Evolutionary conservation across 1,139 yeast species (phyloP).

Genomic region (Insectozyma bohioensis): DNA sequence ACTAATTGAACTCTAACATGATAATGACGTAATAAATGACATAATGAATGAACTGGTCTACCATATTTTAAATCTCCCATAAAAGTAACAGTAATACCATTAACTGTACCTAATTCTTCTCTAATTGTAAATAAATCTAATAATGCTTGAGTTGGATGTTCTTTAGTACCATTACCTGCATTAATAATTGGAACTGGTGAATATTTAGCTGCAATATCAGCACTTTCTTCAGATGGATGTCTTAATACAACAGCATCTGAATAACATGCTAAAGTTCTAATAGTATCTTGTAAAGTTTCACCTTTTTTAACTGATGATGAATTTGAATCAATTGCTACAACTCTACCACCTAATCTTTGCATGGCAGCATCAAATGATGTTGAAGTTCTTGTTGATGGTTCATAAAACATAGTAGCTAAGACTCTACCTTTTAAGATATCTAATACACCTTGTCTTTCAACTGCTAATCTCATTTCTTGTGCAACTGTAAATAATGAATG

Average conservation of each 20-base stretch:
- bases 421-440: conserved; percentile 89
- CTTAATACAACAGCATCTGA: conserved; percentile 96
- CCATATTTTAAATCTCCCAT: conserved; percentile 99
- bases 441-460: conserved; percentile 93
- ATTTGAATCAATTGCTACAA: conserved; percentile 79
- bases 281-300: conserved; percentile 95
- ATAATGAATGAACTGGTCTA: conserved; percentile 96
- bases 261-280: conserved; percentile 92
- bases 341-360: conserved; percentile 99
- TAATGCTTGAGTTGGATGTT: conserved; percentile 98
- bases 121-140: conserved; percentile 96
- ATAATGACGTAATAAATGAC: conserved; percentile 86
- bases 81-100: conserved; percentile 95
- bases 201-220: conserved; percentile 91
- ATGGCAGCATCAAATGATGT: conserved; percentile 98
- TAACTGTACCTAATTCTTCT: conserved; percentile 98
- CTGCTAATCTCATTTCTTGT: conserved; percentile 96
- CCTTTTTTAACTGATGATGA: conserved; percentile 96
- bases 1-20: conserved; percentile 93
- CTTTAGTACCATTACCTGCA: conserved; percentile 97
- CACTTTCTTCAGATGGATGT: conserved; percentile 92
- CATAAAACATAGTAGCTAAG: conserved; percentile 93
- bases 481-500: conserved; percentile 95
- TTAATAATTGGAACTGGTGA: conserved; percentile 97
- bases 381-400: conserved; percentile 96